Evolutionary conservation across 352 stramenopile species (phyloP).

Genomic region (Phytophthora pseudosyringae): DNA sequence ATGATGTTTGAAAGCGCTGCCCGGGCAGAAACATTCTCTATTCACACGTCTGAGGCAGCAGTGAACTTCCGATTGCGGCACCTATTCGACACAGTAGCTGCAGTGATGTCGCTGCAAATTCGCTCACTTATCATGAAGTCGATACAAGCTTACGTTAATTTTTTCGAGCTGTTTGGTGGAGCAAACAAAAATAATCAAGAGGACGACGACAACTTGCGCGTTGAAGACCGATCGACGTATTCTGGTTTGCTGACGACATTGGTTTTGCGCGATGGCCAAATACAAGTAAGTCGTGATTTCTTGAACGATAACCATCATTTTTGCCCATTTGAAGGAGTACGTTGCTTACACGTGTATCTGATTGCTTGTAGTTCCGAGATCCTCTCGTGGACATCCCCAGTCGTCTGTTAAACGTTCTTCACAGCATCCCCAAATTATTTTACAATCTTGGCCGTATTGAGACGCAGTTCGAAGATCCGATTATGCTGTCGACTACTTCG

Average conservation of each 20-base stretch:
- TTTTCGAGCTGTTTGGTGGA: slow-evolving; percentile 67
- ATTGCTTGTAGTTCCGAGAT: slow-evolving; percentile 47
- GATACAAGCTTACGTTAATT: slow-evolving; percentile 63
- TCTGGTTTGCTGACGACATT: slow-evolving; percentile 33
- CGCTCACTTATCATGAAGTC: slow-evolving; percentile 71
- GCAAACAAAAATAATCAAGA: slow-evolving; percentile 14
- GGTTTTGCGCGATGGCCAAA: slow-evolving; percentile 25
- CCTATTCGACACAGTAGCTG: slow-evolving; percentile 65
- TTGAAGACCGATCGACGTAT: neutral
- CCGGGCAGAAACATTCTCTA: slow-evolving; percentile 33
- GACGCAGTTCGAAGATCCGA: slow-evolving; percentile 57
- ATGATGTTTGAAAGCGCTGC: slow-evolving; percentile 55
- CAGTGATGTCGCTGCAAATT: slow-evolving; percentile 80
- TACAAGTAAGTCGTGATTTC: slow-evolving; percentile 20
- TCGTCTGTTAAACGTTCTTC: slow-evolving; percentile 65
- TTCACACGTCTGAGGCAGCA: slow-evolving; percentile 28
- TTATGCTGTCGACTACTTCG: slow-evolving; percentile 30
- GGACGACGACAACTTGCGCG: neutral
- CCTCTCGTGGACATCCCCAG: slow-evolving; percentile 63
- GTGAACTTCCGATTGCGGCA: slow-evolving; percentile 44
- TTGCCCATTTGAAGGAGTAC: neutral
- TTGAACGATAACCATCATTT: neutral
- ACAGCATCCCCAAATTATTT: slow-evolving; percentile 73
- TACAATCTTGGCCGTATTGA: slow-evolving; percentile 73
- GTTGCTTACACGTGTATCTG: neutral